Conservation (phyloP, 148 eudicot genomes). For the Fagopyrum esculentum region DNA sequence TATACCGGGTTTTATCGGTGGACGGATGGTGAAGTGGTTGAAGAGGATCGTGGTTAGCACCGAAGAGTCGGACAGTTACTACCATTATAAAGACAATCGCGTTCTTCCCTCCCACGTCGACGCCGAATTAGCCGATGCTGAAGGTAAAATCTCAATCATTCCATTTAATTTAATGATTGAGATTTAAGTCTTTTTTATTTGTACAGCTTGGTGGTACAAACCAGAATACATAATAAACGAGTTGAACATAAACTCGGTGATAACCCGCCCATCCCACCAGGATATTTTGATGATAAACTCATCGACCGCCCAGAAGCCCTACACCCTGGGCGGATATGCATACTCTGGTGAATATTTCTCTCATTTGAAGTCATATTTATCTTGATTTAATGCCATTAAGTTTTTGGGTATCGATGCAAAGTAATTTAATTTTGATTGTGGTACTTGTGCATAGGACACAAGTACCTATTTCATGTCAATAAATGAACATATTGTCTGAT, state of each 20-base stretch:
- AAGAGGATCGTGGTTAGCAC: slow-evolving; percentile 65
- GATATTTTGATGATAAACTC: slow-evolving; percentile 72
- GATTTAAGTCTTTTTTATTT: too few species aligned
- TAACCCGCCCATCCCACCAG: slow-evolving; percentile 79
- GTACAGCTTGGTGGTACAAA: slow-evolving; percentile 96
- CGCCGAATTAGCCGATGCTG: slow-evolving; percentile 70
- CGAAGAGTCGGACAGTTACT: slow-evolving; percentile 55
- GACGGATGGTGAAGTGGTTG: slow-evolving; percentile 92
- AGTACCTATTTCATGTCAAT: too few species aligned
- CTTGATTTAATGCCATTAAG: too few species aligned
- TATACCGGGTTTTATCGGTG: slow-evolving; percentile 85
- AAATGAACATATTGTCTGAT: too few species aligned
- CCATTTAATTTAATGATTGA: too few species aligned
- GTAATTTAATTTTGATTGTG: too few species aligned
- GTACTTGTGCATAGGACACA: too few species aligned
- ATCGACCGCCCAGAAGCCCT: slow-evolving; percentile 72
- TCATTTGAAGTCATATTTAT: background rate
- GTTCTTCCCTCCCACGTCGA: slow-evolving; percentile 87
- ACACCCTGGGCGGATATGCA: slow-evolving; percentile 76
- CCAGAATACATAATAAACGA: slow-evolving; percentile 88
- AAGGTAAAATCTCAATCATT: slow-evolving; percentile 40
- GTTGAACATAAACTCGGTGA: slow-evolving; percentile 90
- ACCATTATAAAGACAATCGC: slow-evolving; percentile 72
- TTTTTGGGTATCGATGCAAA: background rate
- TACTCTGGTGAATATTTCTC: slow-evolving; percentile 56